Base-by-base conservation (phyloP, 352 stramenopile species). In the Phytophthora melonis region DNA sequence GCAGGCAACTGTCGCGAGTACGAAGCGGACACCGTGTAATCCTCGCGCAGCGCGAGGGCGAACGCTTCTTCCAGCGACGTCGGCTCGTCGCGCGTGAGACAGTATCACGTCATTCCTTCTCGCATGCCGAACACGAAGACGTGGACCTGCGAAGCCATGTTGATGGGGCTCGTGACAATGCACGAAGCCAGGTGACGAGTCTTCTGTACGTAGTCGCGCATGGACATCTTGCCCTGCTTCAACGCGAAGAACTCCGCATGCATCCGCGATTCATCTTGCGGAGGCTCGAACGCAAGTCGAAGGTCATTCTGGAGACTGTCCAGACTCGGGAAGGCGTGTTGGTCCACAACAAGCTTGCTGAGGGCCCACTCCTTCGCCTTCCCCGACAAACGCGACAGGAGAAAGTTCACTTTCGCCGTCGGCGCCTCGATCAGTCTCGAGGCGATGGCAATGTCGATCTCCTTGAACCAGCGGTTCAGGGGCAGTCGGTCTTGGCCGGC, bases 121-220 rank as follows among this genome's bases (percentile, higher is more conserved):
- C 49, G 53, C 43, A 77, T 58, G 19, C 70, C 52, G 16, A 68
- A 60, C 9, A 72, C 13, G 14, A 73, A 77, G 43, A 66, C 59
- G 27, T 59, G 47, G 23, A 68, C 63, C 50, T 73, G 41, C 3
- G 32, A 70, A 1, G 69, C 64, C 18, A 66, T 56, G 49, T 68
- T 50, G 32, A 68, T 69, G 5, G 58, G 57, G 4, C 30, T 55
- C 11, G 63, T 66, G 19, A 32, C 19, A 13, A 72, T 56, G 23
- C 63, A 60, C 32, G 64, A 43, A 2, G 36, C 64, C 8, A 71
- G 36, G 43, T 71, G 41, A 30, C 27, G 27, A 30, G 3, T 30
- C 27, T 30, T 30, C 27, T 30, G 27, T 30, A 30, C 27, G 27
- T 30, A 30, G 27, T 30, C 27, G 27, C 27, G 27, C 27, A 30